Conservation (phyloP, 164 flowering plant species). For the Tetrastigma voinierianum region DNA sequence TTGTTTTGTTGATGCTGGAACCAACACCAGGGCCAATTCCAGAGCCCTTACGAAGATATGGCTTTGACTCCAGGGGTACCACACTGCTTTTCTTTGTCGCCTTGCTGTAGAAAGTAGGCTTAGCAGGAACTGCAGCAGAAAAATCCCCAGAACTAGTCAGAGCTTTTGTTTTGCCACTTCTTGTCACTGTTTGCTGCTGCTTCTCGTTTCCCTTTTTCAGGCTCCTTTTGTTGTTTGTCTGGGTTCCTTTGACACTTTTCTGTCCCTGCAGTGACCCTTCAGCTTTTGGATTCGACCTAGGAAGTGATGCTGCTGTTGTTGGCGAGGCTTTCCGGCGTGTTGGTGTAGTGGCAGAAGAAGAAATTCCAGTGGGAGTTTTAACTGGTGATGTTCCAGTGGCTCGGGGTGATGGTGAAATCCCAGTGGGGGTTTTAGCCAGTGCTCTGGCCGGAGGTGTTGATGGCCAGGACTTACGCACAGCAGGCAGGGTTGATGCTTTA, state of each 20-base stretch:
- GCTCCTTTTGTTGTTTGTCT: constrained; percentile 24
- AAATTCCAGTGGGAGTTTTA: constrained; percentile 31
- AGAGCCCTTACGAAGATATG: constrained; percentile 60
- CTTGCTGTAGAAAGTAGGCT: constrained; percentile 57
- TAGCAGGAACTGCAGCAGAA: constrained; percentile 37
- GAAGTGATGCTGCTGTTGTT: constrained; percentile 33
- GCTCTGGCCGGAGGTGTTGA: constrained; percentile 55
- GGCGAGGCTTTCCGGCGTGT: constrained; percentile 48
- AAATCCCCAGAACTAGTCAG: constrained; percentile 32
- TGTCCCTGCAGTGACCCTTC: constrained; percentile 39
- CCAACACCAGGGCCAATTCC: constrained; percentile 38
- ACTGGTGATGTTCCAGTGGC: constrained; percentile 36
- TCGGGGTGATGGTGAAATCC: constrained; percentile 47
- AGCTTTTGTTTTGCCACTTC: constrained; percentile 32
- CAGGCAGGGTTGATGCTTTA: constrained; percentile 57
- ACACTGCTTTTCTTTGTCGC: constrained; percentile 79
- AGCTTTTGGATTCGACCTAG: constrained; percentile 38
- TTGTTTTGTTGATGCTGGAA: constrained; percentile 36
- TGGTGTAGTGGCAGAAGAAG: constrained; percentile 41
- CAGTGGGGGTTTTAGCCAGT: constrained; percentile 41
- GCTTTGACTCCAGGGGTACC: constrained; percentile 82
- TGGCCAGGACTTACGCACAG: constrained; percentile 78
- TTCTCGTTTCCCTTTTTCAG: constrained; percentile 35
- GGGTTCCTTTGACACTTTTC: constrained; percentile 33
- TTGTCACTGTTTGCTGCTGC: constrained; percentile 33